Conservation (phyloP, 2,329 filamentous ascomycete species). For the Rutstroemia sp. region DNA sequence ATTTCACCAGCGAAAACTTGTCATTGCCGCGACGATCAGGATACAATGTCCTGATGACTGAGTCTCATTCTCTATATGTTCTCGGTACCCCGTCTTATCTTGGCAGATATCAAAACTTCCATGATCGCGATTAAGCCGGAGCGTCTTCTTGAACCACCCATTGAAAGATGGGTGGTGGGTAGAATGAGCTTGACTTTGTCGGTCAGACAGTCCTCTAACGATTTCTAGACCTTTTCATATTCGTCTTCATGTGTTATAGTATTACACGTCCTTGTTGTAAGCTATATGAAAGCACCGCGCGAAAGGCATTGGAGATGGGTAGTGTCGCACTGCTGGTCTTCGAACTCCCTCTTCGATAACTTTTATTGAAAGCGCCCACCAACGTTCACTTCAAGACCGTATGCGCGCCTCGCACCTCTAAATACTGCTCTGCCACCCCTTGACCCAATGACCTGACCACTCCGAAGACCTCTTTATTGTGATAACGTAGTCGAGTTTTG, state of each 20-base stretch:
- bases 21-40: conserved; percentile 29
- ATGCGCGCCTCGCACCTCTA: conserved; percentile 86
- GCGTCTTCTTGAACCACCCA: conserved; percentile 76
- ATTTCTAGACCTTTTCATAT: no score
- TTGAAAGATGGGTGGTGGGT: conserved; percentile 77
- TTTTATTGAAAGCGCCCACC: neutral
- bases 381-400: conserved; percentile 49
- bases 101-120: conserved; percentile 63
- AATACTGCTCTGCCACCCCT: conserved; percentile 76
- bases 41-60: conserved; percentile 47
- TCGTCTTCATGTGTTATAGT: no score
- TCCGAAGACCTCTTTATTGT: conserved; percentile 85
- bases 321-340: neutral
- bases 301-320: neutral
- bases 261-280: no score
- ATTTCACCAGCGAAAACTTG: neutral
- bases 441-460: conserved; percentile 75
- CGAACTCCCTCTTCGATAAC: no score
- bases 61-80: conserved; percentile 55
- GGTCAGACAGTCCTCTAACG: conserved; percentile 26
- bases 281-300: no score
- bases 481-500: conserved; percentile 87
- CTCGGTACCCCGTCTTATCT: conserved; percentile 69
- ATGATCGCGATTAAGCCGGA: conserved; percentile 98
- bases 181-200: conserved; percentile 91